Percentiles rank a stretch among this genome's conserved stretches.
Evolutionary conservation across 129 eudicot genomes (phyloP).

Genomic region (Helianthus annuus): DNA sequence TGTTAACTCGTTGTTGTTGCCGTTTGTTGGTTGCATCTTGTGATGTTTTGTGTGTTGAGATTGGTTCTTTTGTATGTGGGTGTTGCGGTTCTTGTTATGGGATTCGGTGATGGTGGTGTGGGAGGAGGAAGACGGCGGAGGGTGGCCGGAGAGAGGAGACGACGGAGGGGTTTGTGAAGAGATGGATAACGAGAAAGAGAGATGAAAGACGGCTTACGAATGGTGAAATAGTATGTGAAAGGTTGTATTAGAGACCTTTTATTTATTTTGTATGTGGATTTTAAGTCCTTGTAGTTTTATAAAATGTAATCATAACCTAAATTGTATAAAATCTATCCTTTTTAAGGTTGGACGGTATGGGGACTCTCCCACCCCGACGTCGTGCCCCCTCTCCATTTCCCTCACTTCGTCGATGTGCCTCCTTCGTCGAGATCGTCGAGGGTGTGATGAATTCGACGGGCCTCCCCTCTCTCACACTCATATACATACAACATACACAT

Average conservation of each 20-base stretch:
- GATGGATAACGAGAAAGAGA: conserved; percentile 34
- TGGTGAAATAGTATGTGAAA: conserved; percentile 31
- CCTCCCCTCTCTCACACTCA: too few relatives aligned
- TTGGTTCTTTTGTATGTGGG: too few relatives aligned
- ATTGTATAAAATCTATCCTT: too few relatives aligned
- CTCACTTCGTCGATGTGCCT: too few relatives aligned
- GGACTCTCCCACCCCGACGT: too few relatives aligned
- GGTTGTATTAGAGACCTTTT: not conserved
- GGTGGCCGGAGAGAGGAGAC: conserved; percentile 22
- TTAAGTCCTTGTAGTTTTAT: not conserved
- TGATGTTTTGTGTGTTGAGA: not conserved
- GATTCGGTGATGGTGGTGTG: not conserved
- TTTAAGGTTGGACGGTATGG: too few relatives aligned
- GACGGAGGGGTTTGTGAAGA: conserved; percentile 7
- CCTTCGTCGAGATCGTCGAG: too few relatives aligned
- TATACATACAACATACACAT: too few relatives aligned
- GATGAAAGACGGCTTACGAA: conserved; percentile 51
- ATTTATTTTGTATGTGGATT: not conserved
- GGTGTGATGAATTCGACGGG: too few relatives aligned
- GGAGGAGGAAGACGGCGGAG: conserved; percentile 32
- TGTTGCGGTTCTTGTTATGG: too few relatives aligned
- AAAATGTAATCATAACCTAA: too few relatives aligned
- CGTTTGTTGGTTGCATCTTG: conserved; percentile 49
- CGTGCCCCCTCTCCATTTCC: too few relatives aligned
- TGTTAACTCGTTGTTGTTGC: conserved; percentile 38